Base-by-base conservation (phyloP, 2,329 filamentous ascomycete genomes). In the Xylariaceae sp. region DNA sequence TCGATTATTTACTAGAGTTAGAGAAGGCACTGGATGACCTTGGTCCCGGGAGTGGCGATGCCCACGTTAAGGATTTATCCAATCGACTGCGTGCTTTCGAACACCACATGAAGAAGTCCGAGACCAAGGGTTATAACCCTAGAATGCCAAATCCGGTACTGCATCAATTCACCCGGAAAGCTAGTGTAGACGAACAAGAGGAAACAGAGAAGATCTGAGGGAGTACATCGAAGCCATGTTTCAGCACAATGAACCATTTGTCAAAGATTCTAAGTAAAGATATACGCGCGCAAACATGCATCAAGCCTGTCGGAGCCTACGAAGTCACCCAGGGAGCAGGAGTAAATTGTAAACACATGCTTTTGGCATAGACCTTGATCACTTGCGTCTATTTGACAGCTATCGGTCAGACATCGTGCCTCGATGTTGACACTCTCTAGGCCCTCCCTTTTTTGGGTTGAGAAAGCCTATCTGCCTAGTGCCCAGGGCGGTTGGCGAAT, bases 21-120 rank as follows among this genome's bases (percentile, higher is more conserved):
- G 89, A 97, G 66, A 75, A 76, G 51, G 89, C 90, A 6, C 77
- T 99, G 59, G 72, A 84, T 53, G 83, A 81, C 31, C 73, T 97
- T 60, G 87, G 89, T 56, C 74, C 81, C 2, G 89, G 89, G 47
- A 94, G 88, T 66, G 84, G 83, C 3, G 94, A 97, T 73, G 80
- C 79, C 56, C 93, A 99, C 76, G 80, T 99, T 48, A 86, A 82
- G 45, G 92, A 97, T 71, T 73, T 99, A 61, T 90, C 89, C 14
- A 71, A 75, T 51, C 80, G 89, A 48, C 86, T 94, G 41, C 82
- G 84, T 63, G 79, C 75, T 47, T 77, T 96, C 48, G 87, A 72
- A 46, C 60, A 33, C 48, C 51, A 33, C 31, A 44, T 50, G 4
- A 34, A 41, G 38, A 42, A 31, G 10, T 50, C 42, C 4, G 52